These are phyloP conservation scores for Harringtonia aguacate DNA, from an alignment of 2,329 filamentous ascomycete genomes.

Conservation along the genomic window DNA sequence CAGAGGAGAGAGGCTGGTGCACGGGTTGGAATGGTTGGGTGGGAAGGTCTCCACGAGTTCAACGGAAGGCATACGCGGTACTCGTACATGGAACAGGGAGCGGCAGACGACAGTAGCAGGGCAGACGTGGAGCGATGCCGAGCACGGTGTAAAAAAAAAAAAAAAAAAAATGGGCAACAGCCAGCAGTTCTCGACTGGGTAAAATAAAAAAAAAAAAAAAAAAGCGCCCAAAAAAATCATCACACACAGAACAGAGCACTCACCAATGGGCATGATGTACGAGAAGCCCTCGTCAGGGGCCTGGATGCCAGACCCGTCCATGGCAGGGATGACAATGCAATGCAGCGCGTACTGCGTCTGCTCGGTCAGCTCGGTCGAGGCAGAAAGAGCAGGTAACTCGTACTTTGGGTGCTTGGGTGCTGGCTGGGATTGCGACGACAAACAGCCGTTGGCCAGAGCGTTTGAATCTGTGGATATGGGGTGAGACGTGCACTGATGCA, in stretches of 20 bases:
- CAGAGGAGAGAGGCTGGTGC: constrained; percentile 26
- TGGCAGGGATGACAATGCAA: neutral
- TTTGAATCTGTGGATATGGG: neutral
- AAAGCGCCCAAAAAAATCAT: neutral
- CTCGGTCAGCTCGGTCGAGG: too few relatives aligned
- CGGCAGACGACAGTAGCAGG: too few relatives aligned
- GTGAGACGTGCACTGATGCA: neutral
- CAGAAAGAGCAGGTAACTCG: too few relatives aligned
- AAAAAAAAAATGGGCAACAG: neutral
- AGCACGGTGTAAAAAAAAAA: neutral
- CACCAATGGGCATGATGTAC: constrained; percentile 46
- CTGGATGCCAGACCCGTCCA: constrained; percentile 28
- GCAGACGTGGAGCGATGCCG: neutral
- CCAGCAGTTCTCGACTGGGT: too few relatives aligned
- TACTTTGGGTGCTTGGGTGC: too few relatives aligned
- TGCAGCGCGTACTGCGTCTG: too few relatives aligned
- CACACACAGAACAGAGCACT: constrained; percentile 19
- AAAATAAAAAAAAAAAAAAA: neutral
- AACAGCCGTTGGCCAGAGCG: neutral
- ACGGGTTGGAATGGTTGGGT: constrained; percentile 20
- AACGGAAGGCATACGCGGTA: too few relatives aligned
- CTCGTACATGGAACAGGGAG: neutral
- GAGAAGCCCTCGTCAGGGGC: constrained; percentile 35
- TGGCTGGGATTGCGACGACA: too few relatives aligned
- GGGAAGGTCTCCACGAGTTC: constrained; percentile 1